These are phyloP conservation scores for Russula sp. DNA, from an alignment of 768 basidiomycete genomes.

Conservation along the genomic window DNA sequence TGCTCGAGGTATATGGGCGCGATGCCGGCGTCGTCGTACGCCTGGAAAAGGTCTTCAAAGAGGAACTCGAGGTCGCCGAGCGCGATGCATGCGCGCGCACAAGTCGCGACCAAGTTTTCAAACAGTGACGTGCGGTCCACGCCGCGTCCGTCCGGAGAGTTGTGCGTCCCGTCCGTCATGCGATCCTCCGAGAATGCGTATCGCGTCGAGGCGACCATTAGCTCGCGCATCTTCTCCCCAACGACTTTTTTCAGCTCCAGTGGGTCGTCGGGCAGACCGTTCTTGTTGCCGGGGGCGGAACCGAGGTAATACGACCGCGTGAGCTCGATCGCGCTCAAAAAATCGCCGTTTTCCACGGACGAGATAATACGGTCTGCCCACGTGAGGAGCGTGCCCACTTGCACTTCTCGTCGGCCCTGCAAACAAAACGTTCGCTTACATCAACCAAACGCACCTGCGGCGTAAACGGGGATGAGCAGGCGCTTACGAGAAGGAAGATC, in stretches of 20 bases:
- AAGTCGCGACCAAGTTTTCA: conserved; percentile 74
- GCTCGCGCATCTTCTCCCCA: conserved; percentile 65
- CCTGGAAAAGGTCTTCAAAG: conserved; percentile 90
- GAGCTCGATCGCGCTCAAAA: conserved; percentile 83
- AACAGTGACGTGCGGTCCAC: conserved; percentile 90
- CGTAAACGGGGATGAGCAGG: neutral
- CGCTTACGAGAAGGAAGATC: conserved; percentile 77
- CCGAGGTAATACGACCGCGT: conserved; percentile 75
- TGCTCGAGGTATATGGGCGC: conserved; percentile 73
- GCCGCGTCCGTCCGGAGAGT: conserved; percentile 74
- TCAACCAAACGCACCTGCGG: conserved; percentile 6
- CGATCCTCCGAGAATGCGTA: conserved; percentile 96
- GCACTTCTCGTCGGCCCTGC: conserved; percentile 57
- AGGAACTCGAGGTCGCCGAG: conserved; percentile 79
- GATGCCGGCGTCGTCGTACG: conserved; percentile 81
- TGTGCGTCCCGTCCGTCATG: conserved; percentile 83
- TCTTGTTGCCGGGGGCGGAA: conserved; percentile 75
- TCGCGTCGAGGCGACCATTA: conserved; percentile 80
- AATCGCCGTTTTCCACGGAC: conserved; percentile 79
- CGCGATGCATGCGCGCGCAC: conserved; percentile 71
- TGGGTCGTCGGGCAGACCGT: conserved; percentile 70
- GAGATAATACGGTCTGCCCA: conserved; percentile 93
- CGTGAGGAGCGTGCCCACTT: conserved; percentile 79
- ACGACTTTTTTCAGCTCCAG: conserved; percentile 55
- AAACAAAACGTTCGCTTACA: neutral